These are phyloP conservation scores for Penicillium sp. DNA, from an alignment of 2,329 filamentous ascomycete species.

Conservation along the genomic window DNA sequence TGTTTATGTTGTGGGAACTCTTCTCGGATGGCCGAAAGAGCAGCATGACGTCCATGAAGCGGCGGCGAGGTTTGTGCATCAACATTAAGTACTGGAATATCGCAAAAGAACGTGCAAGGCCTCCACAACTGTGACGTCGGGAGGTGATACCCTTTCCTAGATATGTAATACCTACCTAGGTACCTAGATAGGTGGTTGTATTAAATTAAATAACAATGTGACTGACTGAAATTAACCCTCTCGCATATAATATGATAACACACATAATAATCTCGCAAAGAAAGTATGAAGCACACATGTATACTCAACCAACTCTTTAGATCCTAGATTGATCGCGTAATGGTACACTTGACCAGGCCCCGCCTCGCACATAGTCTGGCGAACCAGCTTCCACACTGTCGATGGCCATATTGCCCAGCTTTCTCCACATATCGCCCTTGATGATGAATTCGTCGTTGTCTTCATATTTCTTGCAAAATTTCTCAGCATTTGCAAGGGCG, in stretches of 20 bases:
- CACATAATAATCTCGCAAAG: no score
- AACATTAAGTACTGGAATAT: no score
- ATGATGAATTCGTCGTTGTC: slow-evolving; percentile 28
- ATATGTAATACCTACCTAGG: no score
- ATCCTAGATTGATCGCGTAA: slow-evolving; percentile 2
- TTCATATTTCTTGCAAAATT: slow-evolving; percentile 39
- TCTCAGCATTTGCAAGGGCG: slow-evolving; percentile 64
- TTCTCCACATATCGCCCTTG: slow-evolving; percentile 42
- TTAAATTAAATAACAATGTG: no score
- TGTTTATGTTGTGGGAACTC: slow-evolving; percentile 15
- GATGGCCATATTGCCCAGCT: slow-evolving; percentile 39
- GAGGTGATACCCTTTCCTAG: no score
- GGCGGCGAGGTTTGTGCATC: not conserved
- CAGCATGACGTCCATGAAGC: slow-evolving; percentile 11
- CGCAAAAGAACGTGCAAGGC: no score
- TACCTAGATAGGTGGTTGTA: no score
- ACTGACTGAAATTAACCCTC: no score
- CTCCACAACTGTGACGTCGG: no score
- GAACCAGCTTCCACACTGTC: slow-evolving; percentile 3
- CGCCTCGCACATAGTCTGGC: slow-evolving; percentile 4
- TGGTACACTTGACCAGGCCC: slow-evolving; percentile 2
- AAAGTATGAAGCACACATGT: not conserved
- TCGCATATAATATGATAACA: no score
- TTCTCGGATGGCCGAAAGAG: slow-evolving; percentile 18
- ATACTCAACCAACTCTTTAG: not conserved